phyloP scores from a whole-genome alignment of 768 basidiomycete genomes.

The Collybiopsis luxurians region DNA sequence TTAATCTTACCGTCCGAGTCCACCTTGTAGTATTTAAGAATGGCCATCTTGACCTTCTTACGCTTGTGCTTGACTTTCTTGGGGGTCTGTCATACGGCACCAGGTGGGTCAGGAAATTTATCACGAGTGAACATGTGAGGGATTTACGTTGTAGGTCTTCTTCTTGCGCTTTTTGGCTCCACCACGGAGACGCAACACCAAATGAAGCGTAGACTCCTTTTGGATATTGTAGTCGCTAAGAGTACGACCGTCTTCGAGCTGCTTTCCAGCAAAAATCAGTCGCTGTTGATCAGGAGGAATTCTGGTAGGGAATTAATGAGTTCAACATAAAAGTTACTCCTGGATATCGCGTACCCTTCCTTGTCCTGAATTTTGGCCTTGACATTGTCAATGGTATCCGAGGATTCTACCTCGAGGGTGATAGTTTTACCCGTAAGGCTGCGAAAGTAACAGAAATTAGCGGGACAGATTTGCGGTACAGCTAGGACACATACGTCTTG shows the following conservation, averaged over 20 bases:
- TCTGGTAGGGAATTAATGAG: constrained; percentile 32
- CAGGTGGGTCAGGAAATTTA: constrained; percentile 5
- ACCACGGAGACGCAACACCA: constrained; percentile 97
- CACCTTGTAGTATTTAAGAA: constrained; percentile 99
- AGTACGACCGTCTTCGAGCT: constrained; percentile 98
- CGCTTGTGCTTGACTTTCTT: constrained; percentile 99
- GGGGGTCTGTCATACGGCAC: constrained; percentile 61
- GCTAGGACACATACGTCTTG: constrained; percentile 72
- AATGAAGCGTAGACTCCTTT: constrained; percentile 98
- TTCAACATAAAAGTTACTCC: neutral
- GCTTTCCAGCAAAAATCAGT: constrained; percentile 98
- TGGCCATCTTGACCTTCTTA: constrained; percentile 99
- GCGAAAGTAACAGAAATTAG: constrained; percentile 13
- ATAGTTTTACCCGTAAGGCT: constrained; percentile 99
- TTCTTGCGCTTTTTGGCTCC: constrained; percentile 99
- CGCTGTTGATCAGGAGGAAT: constrained; percentile 96
- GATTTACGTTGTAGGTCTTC: constrained; percentile 95
- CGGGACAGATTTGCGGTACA: constrained; percentile 9
- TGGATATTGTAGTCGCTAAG: constrained; percentile 97
- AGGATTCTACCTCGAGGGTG: constrained; percentile 97
- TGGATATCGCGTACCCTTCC: constrained; percentile 65
- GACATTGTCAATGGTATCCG: constrained; percentile 97
- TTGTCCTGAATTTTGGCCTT: constrained; percentile 98
- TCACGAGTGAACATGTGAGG: neutral
- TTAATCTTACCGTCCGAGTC: constrained; percentile 99